These are phyloP conservation scores for Populus alba DNA, from an alignment of 345 rosid species.

Conservation along the genomic window DNA sequence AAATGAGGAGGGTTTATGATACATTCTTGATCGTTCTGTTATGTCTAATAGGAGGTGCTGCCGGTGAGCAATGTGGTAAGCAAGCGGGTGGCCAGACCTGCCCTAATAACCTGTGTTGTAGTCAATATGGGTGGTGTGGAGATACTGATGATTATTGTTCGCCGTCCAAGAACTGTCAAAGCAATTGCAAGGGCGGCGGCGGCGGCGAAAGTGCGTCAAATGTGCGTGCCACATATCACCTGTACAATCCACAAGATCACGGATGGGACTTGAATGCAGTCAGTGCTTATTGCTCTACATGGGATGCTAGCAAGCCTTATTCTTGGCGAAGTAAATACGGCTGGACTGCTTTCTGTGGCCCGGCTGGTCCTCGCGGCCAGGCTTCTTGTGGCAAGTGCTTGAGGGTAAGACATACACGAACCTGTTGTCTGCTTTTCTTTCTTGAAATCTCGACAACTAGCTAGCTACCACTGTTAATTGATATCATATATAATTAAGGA, in stretches of 20 bases:
- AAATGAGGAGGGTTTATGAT: not conserved
- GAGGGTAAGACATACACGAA: constrained; percentile 24
- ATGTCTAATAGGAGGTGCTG: not conserved
- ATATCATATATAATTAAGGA: not conserved
- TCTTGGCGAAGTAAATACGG: constrained; percentile 55
- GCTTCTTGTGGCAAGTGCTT: constrained; percentile 57
- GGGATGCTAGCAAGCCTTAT: constrained; percentile 59
- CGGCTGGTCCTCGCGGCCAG: constrained; percentile 46
- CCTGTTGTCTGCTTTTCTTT: not conserved
- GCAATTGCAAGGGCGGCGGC: constrained; percentile 24
- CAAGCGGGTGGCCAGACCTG: constrained; percentile 31
- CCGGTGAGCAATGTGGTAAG: constrained; percentile 16
- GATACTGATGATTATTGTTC: constrained; percentile 25
- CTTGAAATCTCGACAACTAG: not conserved
- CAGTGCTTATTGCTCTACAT: constrained; percentile 57
- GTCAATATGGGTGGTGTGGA: constrained; percentile 28
- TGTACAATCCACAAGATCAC: constrained; percentile 40
- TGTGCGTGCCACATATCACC: constrained; percentile 59
- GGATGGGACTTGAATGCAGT: constrained; percentile 50
- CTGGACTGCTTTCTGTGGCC: constrained; percentile 54
- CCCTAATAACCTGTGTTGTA: constrained; percentile 22
- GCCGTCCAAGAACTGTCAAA: constrained; percentile 21
- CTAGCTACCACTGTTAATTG: not conserved
- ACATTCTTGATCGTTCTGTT: not conserved
- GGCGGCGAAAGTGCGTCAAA: constrained; percentile 37